Evolutionary conservation across 805 yeast genomes (phyloP), one percentile per base, ranked within the genome.

Genomic region (Kurtzmaniella fragi): DNA sequence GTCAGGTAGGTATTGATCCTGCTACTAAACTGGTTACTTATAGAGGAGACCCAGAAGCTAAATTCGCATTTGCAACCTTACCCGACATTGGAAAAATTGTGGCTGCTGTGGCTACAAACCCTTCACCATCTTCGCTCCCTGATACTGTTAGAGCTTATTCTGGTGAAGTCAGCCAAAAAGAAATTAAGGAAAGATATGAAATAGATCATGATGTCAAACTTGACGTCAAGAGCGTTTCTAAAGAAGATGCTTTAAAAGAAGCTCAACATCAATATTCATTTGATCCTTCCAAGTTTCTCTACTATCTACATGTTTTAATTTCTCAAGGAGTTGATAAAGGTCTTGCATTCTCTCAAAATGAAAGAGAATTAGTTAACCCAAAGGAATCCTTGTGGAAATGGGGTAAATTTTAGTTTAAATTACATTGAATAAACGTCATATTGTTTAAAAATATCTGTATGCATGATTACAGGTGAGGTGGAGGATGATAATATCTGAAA

Each of bases 261-360:
- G 70, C 64, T 7, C 42, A 57, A 32, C 58, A 41, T 7, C 52
- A 47, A 30, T 54, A 58, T 41, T 39, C 42, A 12, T 67, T 63
- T 45, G 39, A 58, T 2, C 44, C 41, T 14, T 34, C 38, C 27
- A 66, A 64, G 39, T 67, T 75, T 54, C 32, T 61, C 9, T 57
- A 46, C 46, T 71, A 69, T 49, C 55, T 75, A 43, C 52, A 57
- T 38, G 52, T 53, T 9, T 34, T 61, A n/a, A 32, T 50, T 35
- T 58, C 71, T 13, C 62, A 55, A 41, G 78, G 77, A 36, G 54
- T 45, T 12, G 77, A 64, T 30, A 49, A 60, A 29, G 78, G 78
- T 41, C 40, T 54, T 13, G 26, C 34, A 29, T 61, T 56, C 35
- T 34, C 35, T 16, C 31, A 44, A 15, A 45, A 45, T 37, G 61